Evolutionary conservation across 2,329 filamentous ascomycete genomes (phyloP).

Genomic region (Aspergillus clavatus): DNA sequence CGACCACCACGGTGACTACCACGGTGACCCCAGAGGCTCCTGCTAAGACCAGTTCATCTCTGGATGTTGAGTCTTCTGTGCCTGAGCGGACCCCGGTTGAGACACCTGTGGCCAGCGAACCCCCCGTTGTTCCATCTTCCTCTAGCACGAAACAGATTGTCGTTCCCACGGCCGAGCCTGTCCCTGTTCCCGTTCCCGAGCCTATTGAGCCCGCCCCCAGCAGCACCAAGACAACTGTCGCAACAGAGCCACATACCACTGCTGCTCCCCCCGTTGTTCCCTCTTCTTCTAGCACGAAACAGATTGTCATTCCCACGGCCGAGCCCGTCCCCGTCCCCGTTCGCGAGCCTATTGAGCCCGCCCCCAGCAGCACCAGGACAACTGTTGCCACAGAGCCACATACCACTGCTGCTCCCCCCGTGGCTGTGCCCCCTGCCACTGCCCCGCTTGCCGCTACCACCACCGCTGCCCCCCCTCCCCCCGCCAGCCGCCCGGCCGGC

Average conservation of each 20-base stretch:
- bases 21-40: slow-evolving; percentile 4
- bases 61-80: slow-evolving; percentile 5
- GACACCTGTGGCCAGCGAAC: slow-evolving; percentile 1
- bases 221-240: too few species aligned
- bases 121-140: slow-evolving; percentile 3
- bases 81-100: slow-evolving; percentile 4
- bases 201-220: too few species aligned
- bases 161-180: neutral
- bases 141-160: slow-evolving; percentile 1
- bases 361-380: too few species aligned
- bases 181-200: neutral
- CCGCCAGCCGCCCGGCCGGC: slow-evolving; percentile 9
- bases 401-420: slow-evolving; percentile 1
- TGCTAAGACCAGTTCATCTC: slow-evolving; percentile 1
- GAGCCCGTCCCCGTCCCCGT: neutral
- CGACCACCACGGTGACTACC: slow-evolving; percentile 5
- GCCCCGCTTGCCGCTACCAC: slow-evolving; percentile 1
- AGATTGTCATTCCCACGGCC: slow-evolving; percentile 1
- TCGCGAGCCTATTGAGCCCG: too few species aligned
- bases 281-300: slow-evolving; percentile 4
- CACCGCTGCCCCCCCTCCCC: slow-evolving; percentile 6
- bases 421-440: neutral
- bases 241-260: slow-evolving; percentile 1
- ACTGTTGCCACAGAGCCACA: neutral
- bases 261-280: slow-evolving; percentile 1